phyloP scores from a whole-genome alignment of 176 grass and related monocot genomes.

The Coix lacrymajobi region DNA sequence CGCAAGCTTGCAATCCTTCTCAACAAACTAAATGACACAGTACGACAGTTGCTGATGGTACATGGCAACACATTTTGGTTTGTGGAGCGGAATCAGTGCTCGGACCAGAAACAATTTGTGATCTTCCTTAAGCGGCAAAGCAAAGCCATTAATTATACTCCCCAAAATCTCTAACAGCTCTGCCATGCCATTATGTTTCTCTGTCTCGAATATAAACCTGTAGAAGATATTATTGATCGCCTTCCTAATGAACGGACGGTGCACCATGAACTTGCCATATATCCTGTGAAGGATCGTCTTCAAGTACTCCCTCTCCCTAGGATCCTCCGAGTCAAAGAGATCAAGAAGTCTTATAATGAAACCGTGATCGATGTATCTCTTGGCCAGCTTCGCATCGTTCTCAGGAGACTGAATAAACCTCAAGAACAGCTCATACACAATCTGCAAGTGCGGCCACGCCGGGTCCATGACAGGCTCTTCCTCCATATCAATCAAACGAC shows the following conservation, averaged over 20 bases:
- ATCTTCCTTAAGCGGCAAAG: conserved; percentile 74
- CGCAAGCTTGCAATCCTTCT: conserved; percentile 80
- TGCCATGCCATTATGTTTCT: conserved; percentile 64
- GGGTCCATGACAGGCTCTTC: conserved; percentile 78
- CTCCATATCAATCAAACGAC: conserved; percentile 62
- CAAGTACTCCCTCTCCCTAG: conserved; percentile 76
- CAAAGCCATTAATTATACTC: conserved; percentile 80
- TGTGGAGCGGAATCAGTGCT: conserved; percentile 64
- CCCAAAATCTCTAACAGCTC: conserved; percentile 71
- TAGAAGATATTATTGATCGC: conserved; percentile 74
- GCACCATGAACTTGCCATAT: conserved; percentile 81
- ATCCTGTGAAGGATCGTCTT: conserved; percentile 83
- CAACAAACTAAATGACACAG: conserved; percentile 69
- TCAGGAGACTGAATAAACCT: conserved; percentile 69
- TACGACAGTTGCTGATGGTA: conserved; percentile 75
- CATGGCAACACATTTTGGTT: conserved; percentile 69
- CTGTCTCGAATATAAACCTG: conserved; percentile 74
- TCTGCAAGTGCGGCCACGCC: conserved; percentile 61
- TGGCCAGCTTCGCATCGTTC: conserved; percentile 64
- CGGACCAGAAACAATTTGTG: conserved; percentile 71
- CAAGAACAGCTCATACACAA: conserved; percentile 70
- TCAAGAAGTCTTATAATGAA: conserved; percentile 67
- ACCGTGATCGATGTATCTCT: conserved; percentile 59
- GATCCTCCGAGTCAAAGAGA: conserved; percentile 69
- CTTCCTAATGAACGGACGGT: conserved; percentile 73